Evolutionary conservation across 75 land plant species (phyloP).

Genomic region (Chamaecyparis obtusa): DNA sequence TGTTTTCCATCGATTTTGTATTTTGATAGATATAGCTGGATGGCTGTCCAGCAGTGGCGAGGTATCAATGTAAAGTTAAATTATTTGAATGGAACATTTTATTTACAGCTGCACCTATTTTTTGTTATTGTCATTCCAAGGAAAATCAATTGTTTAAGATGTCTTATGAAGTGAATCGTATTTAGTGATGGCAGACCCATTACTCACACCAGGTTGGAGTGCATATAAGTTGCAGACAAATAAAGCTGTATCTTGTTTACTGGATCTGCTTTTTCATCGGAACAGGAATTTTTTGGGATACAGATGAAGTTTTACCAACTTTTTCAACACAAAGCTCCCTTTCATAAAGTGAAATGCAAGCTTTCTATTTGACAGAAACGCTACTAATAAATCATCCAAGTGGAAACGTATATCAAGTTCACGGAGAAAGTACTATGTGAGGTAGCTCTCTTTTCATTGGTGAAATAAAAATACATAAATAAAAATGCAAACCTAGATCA

Average conservation of each 20-base stretch:
- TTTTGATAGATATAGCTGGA: background rate
- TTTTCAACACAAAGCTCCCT: background rate
- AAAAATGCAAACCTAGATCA: too few relatives aligned
- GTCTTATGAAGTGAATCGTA: background rate
- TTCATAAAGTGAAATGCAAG: too few relatives aligned
- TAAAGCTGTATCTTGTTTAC: background rate
- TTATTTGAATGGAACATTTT: background rate
- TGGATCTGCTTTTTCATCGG: background rate
- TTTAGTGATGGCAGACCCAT: background rate
- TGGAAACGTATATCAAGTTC: too few relatives aligned
- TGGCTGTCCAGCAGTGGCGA: background rate
- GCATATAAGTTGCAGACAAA: background rate
- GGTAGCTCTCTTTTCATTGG: too few relatives aligned
- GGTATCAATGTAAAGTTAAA: background rate
- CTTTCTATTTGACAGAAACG: too few relatives aligned
- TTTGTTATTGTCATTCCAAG: background rate
- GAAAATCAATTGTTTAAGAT: background rate
- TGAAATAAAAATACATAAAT: too few relatives aligned
- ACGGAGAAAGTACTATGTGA: too few relatives aligned
- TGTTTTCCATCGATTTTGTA: background rate
- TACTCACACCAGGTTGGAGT: background rate
- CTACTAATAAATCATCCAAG: too few relatives aligned
- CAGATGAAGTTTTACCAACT: background rate
- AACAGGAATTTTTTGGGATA: background rate
- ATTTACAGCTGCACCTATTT: background rate